A percentile compares a stretch with the other conserved stretches of the same genome.
These are phyloP conservation scores for Aspergillus aculeatus DNA, from an alignment of 2,329 filamentous ascomycete species.

Conservation along the genomic window DNA sequence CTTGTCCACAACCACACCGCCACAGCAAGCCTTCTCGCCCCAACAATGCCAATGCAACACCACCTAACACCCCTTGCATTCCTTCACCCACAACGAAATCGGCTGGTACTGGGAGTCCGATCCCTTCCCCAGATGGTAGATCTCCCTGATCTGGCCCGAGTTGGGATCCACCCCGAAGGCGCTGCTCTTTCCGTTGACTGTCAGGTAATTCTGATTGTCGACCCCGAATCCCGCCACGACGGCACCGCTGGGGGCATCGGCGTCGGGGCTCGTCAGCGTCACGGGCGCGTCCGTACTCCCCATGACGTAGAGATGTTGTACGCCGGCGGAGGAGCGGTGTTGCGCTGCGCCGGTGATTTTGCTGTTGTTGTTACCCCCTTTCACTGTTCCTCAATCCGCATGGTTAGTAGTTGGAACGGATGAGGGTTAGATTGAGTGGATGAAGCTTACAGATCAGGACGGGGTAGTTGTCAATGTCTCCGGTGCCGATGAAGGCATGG, in stretches of 20 bases:
- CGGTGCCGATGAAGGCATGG: neutral
- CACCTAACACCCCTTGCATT: neutral
- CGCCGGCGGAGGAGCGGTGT: neutral
- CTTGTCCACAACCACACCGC: neutral
- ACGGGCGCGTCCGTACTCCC: neutral
- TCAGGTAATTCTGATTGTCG: neutral
- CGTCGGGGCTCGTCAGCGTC: neutral
- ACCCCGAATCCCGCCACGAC: constrained; percentile 50
- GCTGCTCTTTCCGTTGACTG: neutral
- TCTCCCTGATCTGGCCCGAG: neutral
- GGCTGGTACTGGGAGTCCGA: neutral
- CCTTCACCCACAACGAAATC: constrained; percentile 1
- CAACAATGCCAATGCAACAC: neutral
- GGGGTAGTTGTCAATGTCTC: neutral
- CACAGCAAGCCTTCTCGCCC: neutral
- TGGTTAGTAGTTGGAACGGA: neutral
- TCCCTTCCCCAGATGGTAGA: neutral
- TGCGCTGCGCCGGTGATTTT: neutral
- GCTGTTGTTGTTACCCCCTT: neutral
- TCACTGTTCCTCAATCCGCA: neutral
- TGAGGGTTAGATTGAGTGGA: neutral
- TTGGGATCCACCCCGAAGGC: neutral
- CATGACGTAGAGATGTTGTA: neutral
- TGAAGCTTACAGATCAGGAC: constrained; percentile 1
- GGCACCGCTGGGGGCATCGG: constrained; percentile 54